Base-by-base conservation (phyloP, 2,329 filamentous ascomycete genomes). In the Cladophialophora immunda region DNA sequence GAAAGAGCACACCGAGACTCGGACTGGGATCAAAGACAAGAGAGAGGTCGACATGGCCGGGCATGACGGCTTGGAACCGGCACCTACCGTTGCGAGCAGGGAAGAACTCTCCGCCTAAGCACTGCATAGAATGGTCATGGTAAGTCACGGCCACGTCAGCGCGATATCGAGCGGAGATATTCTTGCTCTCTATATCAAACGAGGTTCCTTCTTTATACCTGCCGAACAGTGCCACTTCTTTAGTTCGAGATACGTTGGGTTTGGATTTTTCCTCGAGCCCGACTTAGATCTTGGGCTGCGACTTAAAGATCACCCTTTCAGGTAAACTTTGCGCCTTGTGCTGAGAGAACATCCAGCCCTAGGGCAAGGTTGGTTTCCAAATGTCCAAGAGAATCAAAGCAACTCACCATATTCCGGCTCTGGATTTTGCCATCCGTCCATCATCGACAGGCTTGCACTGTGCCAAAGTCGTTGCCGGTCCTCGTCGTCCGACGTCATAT, bases 391-490 rank as follows among this genome's bases (percentile, higher is more conserved):
- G 2, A 2, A 22, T 22, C n/a, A 19, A 13, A 2, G 13, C 15
- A 22, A 47, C 41, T 47, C 41, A 25, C 41, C 41, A 25, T 47
- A 47, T 47, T 47, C 3, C 1, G 41, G 22, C 4, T 25, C 41
- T 9, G n/a, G 19, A 25, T 47, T 11, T 19, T 25, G 41, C 41
- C 41, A 47, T 25, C 41, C 41, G 4, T 47, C 19, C 2, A 47
- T 11, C 41, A 47, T 5, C 41, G 41, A 22, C 41, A 63, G 34
- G 5, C 53, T 88, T 22, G 92, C 88, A 22, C 82, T 79, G 54
- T 86, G 84, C 90, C 92, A 97, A 36, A 98, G 84, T 57, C 84
- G 79, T 47, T 84, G 78, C 19, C 87, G 85, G 69, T 92, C 90
- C 34, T 83, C 79, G 4, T 80, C 75, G 25, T 88, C 89, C 79